These are phyloP conservation scores for Agaricales sp. DNA, from an alignment of 1,284 basidiomycete species.

Conservation along the genomic window DNA sequence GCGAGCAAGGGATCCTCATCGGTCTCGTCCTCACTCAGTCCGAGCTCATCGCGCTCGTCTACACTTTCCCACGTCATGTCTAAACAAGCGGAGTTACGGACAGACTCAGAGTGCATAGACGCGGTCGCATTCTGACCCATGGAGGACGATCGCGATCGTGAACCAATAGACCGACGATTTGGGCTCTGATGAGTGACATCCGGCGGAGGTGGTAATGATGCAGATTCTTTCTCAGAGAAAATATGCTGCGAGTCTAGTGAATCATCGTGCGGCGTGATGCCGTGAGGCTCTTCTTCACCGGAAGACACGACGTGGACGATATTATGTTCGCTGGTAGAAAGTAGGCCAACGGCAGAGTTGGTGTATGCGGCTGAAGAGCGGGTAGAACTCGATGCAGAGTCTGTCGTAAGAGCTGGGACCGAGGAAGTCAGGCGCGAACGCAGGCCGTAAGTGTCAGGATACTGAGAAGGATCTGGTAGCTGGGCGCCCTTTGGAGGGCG, in stretches of 20 bases:
- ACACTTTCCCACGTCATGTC: constrained; percentile 52
- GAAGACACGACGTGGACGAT: constrained; percentile 56
- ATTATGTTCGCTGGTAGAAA: constrained; percentile 43
- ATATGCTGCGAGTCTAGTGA: neutral
- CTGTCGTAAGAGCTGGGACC: constrained; percentile 46
- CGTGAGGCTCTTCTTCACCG: constrained; percentile 36
- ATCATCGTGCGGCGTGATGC: neutral
- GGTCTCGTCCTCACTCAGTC: constrained; percentile 62
- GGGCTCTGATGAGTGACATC: constrained; percentile 56
- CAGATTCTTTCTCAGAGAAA: neutral
- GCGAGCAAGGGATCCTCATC: constrained; percentile 48
- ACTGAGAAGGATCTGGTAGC: constrained; percentile 14
- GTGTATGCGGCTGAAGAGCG: constrained; percentile 65
- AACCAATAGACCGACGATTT: constrained; percentile 35
- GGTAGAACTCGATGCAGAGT: constrained; percentile 58
- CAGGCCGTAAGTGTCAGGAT: constrained; percentile 26
- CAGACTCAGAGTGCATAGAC: constrained; percentile 29
- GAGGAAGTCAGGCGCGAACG: constrained; percentile 32
- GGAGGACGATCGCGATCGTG: constrained; percentile 55
- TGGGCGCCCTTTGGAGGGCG: constrained; percentile 28
- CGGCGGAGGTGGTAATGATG: constrained; percentile 23
- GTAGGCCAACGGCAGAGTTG: constrained; percentile 47
- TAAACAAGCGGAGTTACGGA: constrained; percentile 29
- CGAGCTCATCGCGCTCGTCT: constrained; percentile 64
- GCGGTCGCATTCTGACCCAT: constrained; percentile 37